phyloP scores from a whole-genome alignment of 2,329 filamentous ascomycete species.

The Drechslerella stenobrocha region DNA sequence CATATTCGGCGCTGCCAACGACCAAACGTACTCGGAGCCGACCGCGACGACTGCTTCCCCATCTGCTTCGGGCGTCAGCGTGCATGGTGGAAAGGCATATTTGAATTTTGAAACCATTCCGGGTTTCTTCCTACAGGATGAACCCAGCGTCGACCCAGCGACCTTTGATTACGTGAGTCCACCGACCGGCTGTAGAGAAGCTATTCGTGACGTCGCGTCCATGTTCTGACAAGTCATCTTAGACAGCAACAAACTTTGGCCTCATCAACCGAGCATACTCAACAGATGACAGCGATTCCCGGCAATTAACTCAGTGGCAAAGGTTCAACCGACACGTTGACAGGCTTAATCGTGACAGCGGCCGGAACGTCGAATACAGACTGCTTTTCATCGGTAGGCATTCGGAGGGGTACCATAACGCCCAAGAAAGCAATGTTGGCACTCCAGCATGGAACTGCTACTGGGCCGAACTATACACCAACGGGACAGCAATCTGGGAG shows the following conservation, averaged over 20 bases:
- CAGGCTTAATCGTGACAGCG: constrained; percentile 60
- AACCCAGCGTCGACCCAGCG: constrained; percentile 61
- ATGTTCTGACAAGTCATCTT: constrained; percentile 32
- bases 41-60: constrained; percentile 22
- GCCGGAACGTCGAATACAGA: constrained; percentile 63
- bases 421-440: constrained; percentile 68
- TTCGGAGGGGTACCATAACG: constrained; percentile 68
- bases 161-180: constrained; percentile 68
- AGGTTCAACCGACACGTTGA: constrained; percentile 65
- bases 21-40: constrained; percentile 18
- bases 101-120: constrained; percentile 58
- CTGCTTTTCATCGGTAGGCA: constrained; percentile 70
- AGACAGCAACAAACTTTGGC: constrained; percentile 67
- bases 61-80: constrained; percentile 28
- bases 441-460: constrained; percentile 73
- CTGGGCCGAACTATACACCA: constrained; percentile 67
- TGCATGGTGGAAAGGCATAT: constrained; percentile 33
- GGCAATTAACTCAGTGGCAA: constrained; percentile 65
- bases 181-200: too few relatives aligned
- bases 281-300: constrained; percentile 58
- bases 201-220: too few relatives aligned
- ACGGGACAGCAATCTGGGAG: constrained; percentile 65
- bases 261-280: constrained; percentile 67
- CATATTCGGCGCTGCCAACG: neutral
- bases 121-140: constrained; percentile 69